These are phyloP conservation scores for Amphicarpaea edgeworthii DNA, from an alignment of 306 rosid genomes.

Conservation along the genomic window DNA sequence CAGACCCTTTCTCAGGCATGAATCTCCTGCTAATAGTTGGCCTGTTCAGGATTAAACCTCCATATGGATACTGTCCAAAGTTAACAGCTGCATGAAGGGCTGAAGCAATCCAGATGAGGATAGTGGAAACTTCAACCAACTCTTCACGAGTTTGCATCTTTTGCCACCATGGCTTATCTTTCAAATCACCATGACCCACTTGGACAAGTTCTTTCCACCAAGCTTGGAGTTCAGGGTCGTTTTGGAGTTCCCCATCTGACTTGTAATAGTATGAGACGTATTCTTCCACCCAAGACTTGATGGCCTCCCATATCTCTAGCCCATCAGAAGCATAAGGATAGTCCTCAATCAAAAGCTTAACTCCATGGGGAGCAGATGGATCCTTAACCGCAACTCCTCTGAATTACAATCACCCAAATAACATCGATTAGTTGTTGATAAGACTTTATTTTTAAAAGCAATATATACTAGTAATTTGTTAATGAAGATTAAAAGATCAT, in stretches of 20 bases:
- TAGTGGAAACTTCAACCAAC: constrained; percentile 55
- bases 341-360: constrained; percentile 65
- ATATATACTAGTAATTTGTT: not conserved
- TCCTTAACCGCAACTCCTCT: constrained; percentile 79
- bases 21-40: constrained; percentile 63
- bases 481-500: too few relatives aligned
- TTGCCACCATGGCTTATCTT: constrained; percentile 65
- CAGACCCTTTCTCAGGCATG: constrained; percentile 61
- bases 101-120: constrained; percentile 68
- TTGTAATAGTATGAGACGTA: constrained; percentile 61
- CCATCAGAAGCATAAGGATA: constrained; percentile 73
- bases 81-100: constrained; percentile 78
- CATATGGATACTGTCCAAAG: constrained; percentile 72
- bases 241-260: constrained; percentile 48
- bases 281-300: constrained; percentile 68
- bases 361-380: constrained; percentile 56
- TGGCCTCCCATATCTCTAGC: constrained; percentile 73
- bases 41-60: constrained; percentile 69
- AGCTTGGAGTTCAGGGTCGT: constrained; percentile 65
- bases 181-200: constrained; percentile 69
- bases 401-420: constrained; percentile 10
- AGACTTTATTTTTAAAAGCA: not conserved
- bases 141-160: constrained; percentile 59
- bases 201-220: constrained; percentile 79
- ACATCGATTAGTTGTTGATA: not conserved